These are phyloP conservation scores for Chaetomium olivaceum DNA, from an alignment of 2,329 filamentous ascomycete species.

Conservation along the genomic window DNA sequence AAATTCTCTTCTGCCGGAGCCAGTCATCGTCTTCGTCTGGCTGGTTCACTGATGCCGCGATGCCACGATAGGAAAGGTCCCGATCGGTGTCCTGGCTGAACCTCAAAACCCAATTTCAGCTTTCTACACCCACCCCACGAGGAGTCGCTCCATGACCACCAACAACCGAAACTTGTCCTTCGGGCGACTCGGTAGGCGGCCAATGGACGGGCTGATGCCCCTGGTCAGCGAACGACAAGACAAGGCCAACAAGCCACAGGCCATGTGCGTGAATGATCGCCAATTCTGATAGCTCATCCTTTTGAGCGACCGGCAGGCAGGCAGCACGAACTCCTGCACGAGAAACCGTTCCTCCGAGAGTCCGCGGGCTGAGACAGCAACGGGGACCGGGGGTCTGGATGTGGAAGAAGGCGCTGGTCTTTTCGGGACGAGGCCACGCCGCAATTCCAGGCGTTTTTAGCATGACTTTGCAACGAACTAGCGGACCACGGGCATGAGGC, in stretches of 20 bases:
- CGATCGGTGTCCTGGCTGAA: slow-evolving; percentile 6
- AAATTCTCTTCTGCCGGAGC: slow-evolving; percentile 11
- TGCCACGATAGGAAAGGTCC: slow-evolving; percentile 13
- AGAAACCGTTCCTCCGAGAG: slow-evolving; percentile 10
- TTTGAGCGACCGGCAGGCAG: background rate
- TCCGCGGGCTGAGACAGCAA: slow-evolving; percentile 5
- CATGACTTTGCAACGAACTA: no score
- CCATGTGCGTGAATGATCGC: slow-evolving; percentile 11
- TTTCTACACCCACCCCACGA: slow-evolving; percentile 17
- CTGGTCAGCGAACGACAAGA: slow-evolving; percentile 3
- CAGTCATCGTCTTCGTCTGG: background rate
- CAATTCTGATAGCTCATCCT: slow-evolving; percentile 17
- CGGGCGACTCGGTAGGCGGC: slow-evolving; percentile 16
- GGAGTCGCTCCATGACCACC: background rate
- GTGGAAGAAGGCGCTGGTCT: background rate
- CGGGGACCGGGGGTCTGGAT: slow-evolving; percentile 3
- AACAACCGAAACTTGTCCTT: slow-evolving; percentile 2
- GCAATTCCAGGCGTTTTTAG: background rate
- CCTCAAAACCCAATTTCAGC: slow-evolving; percentile 7
- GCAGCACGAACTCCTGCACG: slow-evolving; percentile 11
- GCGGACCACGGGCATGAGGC: slow-evolving; percentile 1
- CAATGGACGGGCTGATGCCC: slow-evolving; percentile 8
- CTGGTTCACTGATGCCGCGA: background rate
- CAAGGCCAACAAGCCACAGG: slow-evolving; percentile 10
- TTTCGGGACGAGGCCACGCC: background rate